A percentile compares a stretch with the other conserved stretches of the same genome.
These are phyloP conservation scores for Alternaria gaisen DNA, from an alignment of 2,329 filamentous ascomycete species.

Conservation along the genomic window DNA sequence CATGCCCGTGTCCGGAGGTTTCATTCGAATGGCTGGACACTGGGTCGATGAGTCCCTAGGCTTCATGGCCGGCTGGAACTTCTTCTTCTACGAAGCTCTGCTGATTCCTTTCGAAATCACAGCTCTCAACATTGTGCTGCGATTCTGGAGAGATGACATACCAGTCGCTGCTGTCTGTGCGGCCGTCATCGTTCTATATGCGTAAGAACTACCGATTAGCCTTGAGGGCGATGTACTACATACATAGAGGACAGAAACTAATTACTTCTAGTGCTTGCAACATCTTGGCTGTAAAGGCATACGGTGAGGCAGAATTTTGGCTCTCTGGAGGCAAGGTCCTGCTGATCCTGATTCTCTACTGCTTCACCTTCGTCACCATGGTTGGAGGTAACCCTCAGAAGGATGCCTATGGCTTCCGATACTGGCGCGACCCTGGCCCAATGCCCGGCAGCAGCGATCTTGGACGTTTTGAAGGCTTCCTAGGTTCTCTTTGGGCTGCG, in stretches of 20 bases:
- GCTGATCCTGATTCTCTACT: constrained; percentile 56
- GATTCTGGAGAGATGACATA: constrained; percentile 58
- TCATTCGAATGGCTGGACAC: constrained; percentile 70
- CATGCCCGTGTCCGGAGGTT: constrained; percentile 70
- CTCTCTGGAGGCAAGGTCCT: constrained; percentile 57
- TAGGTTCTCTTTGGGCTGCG: constrained; percentile 53
- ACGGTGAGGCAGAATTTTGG: constrained; percentile 58
- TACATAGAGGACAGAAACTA: constrained; percentile 14
- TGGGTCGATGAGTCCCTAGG: constrained; percentile 73
- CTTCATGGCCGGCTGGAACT: constrained; percentile 64
- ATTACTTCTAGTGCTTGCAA: constrained; percentile 54
- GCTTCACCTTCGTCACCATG: constrained; percentile 59
- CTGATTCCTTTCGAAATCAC: constrained; percentile 64
- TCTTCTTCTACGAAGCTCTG: constrained; percentile 62
- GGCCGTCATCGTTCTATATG: constrained; percentile 55
- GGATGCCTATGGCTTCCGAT: constrained; percentile 55
- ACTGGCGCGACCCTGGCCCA: constrained; percentile 54
- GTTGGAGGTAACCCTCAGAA: constrained; percentile 56
- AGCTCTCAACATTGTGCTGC: constrained; percentile 51
- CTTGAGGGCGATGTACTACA: background rate
- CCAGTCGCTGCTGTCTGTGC: constrained; percentile 53
- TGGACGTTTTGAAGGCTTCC: constrained; percentile 49
- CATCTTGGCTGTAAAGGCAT: constrained; percentile 56
- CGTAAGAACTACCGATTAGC: constrained; percentile 38
- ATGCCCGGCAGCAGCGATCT: constrained; percentile 38